These are phyloP conservation scores for Gymnopus androsaceus DNA, from an alignment of 1,284 basidiomycete genomes.

Conservation along the genomic window DNA sequence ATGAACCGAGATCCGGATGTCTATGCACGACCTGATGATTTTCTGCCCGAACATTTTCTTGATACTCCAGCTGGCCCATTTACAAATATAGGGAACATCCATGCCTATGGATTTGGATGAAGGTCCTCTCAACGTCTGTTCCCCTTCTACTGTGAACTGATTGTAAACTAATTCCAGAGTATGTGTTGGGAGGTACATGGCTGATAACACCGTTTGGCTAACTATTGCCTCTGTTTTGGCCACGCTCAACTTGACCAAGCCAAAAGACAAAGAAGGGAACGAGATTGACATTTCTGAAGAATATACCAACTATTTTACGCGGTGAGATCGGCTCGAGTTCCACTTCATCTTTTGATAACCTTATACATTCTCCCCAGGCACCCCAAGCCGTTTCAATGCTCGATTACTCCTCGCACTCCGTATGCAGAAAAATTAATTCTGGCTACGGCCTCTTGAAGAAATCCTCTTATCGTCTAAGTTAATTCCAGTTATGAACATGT, in stretches of 20 bases:
- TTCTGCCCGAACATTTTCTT: constrained; percentile 3
- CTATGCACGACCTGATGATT: constrained; percentile 2
- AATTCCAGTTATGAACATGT: too few relatives aligned
- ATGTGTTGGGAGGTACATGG: constrained; percentile 9
- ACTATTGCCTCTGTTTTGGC: constrained; percentile 8
- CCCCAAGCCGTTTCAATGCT: constrained; percentile 1
- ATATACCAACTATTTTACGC: background rate
- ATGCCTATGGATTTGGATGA: constrained; percentile 10
- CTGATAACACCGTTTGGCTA: constrained; percentile 10
- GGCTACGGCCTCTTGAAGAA: background rate
- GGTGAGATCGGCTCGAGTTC: background rate
- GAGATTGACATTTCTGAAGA: background rate
- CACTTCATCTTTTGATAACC: background rate
- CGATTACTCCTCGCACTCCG: background rate
- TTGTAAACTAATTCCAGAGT: background rate
- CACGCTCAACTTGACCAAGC: constrained; percentile 2
- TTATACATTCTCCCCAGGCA: background rate
- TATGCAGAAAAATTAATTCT: constrained; percentile 3
- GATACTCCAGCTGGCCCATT: background rate
- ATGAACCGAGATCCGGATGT: constrained; percentile 4
- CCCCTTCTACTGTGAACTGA: background rate
- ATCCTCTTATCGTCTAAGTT: too few relatives aligned
- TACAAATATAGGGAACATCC: background rate
- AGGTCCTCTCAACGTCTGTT: background rate
- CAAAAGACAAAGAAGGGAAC: background rate